phyloP scores from a whole-genome alignment of 192 early-diverging fungal genomes.

The Coemansia sp. region DNA sequence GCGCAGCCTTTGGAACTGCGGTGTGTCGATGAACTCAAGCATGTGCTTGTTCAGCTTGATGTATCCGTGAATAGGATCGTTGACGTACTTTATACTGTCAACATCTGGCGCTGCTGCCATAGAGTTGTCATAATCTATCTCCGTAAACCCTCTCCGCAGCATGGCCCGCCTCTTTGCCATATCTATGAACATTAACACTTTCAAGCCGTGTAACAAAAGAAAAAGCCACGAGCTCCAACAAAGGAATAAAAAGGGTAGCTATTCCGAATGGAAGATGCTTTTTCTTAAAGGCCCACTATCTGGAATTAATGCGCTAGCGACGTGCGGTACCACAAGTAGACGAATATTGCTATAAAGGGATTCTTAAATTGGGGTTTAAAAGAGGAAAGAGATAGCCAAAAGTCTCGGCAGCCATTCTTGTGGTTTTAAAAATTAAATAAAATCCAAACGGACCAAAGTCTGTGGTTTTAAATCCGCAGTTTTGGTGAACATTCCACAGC shows the following conservation, averaged over 20 bases:
- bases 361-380: too few species aligned
- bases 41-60: slow-evolving; percentile 70
- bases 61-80: slow-evolving; percentile 62
- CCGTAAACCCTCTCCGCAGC: slow-evolving; percentile 32
- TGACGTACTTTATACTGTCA: slow-evolving; percentile 30
- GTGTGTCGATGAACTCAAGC: slow-evolving; percentile 84
- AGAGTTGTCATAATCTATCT: slow-evolving; percentile 6
- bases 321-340: too few species aligned
- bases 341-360: too few species aligned
- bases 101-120: not conserved
- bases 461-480: not conserved
- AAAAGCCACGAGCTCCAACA: not conserved
- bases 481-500: not conserved
- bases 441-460: not conserved
- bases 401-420: too few species aligned
- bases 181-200: not conserved
- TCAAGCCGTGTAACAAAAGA: not conserved
- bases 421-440: too few species aligned
- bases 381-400: too few species aligned
- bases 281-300: too few species aligned
- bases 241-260: too few species aligned
- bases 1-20: slow-evolving; percentile 95
- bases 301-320: too few species aligned
- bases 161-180: slow-evolving; percentile 3
- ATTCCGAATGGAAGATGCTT: too few species aligned